phyloP scores from a whole-genome alignment of 2,329 filamentous ascomycete genomes.

The Botrytis tulipae region DNA sequence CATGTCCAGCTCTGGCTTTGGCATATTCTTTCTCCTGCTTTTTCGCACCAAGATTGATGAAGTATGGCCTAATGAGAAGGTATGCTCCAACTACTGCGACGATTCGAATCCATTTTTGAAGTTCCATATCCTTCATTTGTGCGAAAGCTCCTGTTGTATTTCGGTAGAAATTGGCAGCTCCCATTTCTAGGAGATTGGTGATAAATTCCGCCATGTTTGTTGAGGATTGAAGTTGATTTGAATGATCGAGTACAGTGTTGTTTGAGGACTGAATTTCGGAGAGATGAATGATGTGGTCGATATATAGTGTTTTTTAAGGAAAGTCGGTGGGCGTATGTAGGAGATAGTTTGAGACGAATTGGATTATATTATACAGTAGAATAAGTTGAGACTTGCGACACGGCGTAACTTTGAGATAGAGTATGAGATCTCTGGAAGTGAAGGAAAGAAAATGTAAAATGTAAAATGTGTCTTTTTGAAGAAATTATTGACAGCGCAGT shows the following conservation, averaged over 20 bases:
- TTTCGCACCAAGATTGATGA: slow-evolving; percentile 65
- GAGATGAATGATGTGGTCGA: not conserved
- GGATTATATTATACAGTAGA: not conserved
- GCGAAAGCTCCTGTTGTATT: slow-evolving; percentile 43
- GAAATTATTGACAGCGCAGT: not conserved
- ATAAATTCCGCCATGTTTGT: slow-evolving; percentile 16
- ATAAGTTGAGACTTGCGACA: not conserved
- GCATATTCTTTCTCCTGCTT: slow-evolving; percentile 64
- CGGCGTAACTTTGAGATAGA: not conserved
- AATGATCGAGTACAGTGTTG: not conserved
- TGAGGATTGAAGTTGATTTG: not conserved
- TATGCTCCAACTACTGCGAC: slow-evolving; percentile 71
- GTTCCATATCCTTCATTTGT: slow-evolving; percentile 42
- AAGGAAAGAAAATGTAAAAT: not conserved
- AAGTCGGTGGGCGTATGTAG: not conserved
- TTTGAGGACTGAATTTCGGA: not conserved
- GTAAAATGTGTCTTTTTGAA: not conserved
- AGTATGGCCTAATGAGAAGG: slow-evolving; percentile 69
- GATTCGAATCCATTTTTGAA: slow-evolving; percentile 63
- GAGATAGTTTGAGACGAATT: not conserved
- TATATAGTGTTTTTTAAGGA: not conserved
- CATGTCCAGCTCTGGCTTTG: slow-evolving; percentile 43
- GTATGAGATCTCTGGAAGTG: not conserved
- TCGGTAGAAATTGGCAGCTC: slow-evolving; percentile 28
- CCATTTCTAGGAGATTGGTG: slow-evolving; percentile 20